Conservation (phyloP, 2,329 filamentous ascomycete genomes). For the Fusarium sp. region DNA sequence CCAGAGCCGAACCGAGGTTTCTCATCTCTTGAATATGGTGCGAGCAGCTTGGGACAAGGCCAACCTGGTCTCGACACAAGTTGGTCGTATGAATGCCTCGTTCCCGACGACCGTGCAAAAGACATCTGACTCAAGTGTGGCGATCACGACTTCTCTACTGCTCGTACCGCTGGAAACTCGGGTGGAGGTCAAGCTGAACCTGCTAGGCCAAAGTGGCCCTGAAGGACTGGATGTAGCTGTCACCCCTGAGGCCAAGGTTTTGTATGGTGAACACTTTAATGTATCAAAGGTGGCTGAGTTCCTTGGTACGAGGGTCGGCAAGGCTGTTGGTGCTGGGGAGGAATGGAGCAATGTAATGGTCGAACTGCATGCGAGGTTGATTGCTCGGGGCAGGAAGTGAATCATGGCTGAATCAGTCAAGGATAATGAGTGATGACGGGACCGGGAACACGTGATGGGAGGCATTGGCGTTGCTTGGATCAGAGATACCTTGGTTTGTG, state of each 20-base stretch:
- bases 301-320: constrained; percentile 66
- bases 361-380: constrained; percentile 66
- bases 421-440: constrained; percentile 48
- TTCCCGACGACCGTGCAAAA: constrained; percentile 74
- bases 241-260: constrained; percentile 67
- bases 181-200: constrained; percentile 70
- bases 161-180: constrained; percentile 75
- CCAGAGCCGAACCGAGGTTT: constrained; percentile 68
- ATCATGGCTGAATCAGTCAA: neutral
- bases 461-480: constrained; percentile 37
- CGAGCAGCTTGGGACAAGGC: constrained; percentile 75
- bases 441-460: constrained; percentile 24
- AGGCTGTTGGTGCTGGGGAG: constrained; percentile 48
- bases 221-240: constrained; percentile 68
- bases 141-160: constrained; percentile 71
- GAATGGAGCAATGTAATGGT: constrained; percentile 67
- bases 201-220: constrained; percentile 60
- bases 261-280: constrained; percentile 85
- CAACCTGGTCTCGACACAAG: constrained; percentile 67
- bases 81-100: constrained; percentile 70
- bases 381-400: constrained; percentile 67
- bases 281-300: constrained; percentile 81
- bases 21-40: constrained; percentile 69
- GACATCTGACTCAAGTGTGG: constrained; percentile 73
- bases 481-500: constrained; percentile 43